Base-by-base conservation (phyloP, 805 yeast species). In the Candida xiaguanensis region DNA sequence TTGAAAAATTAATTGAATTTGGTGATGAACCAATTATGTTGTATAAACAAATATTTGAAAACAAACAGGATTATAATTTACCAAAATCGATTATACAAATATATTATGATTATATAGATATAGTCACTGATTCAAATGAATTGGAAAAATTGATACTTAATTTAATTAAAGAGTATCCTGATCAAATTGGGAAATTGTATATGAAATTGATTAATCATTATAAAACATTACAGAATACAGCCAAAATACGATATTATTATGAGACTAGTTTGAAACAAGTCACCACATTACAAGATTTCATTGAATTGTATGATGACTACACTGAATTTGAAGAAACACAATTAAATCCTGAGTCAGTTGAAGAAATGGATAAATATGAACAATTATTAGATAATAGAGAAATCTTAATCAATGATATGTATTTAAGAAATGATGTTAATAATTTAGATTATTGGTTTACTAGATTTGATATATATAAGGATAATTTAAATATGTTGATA, bases 401-500 rank as follows among this genome's bases (percentile, higher is more conserved):
- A 1, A 55, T 83, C 23, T 54, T 81, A 31, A 49, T 85, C 9
- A 87, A 77, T 52, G 95, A 87, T 50, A 78, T 87, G 20, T 65
- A 75, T 42, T 50, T 89, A 4, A 68, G 84, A 30, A 82, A 78
- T 47, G 74, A 81, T 49, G 64, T 75, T 1, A 75, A 86, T 50
- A 73, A 77, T 43, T 75, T 85, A 3, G 72, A 68, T 20, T 73
- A 71, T 38, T 91, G 97, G 97, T 58, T 80, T 30, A 75, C 75
- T 36, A 67, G 95, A 39, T 69, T 78, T 0, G 61, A 64, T 0
- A 70, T 67, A 46, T 67, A 69, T 13, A 50, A 63, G 3, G 55
- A 61, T 4, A 66, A 72, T 17, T 59, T 75, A n/a, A 70, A 74
- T 3, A 53, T 47, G 30, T 47, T 53, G 7, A 62, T 82, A 13